A percentile compares a stretch with the other conserved stretches of the same genome.
Conservation (phyloP, 495 filamentous ascomycete species). For the Lophium mytilinum region DNA sequence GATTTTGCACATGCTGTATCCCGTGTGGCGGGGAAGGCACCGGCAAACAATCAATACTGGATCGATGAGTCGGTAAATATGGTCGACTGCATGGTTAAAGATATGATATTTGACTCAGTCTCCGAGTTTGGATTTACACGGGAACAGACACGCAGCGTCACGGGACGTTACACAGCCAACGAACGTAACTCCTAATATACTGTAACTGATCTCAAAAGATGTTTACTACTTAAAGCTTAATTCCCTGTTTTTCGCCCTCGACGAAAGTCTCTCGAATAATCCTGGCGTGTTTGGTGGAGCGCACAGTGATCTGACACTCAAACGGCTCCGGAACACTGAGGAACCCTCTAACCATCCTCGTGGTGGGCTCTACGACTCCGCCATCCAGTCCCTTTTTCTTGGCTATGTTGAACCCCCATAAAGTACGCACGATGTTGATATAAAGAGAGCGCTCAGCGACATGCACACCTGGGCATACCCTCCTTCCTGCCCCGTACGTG, state of each 20-base stretch:
- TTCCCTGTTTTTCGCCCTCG: conserved; percentile 17
- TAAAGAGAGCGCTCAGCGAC: conserved; percentile 22
- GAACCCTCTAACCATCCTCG: conserved; percentile 29
- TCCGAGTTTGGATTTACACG: no score
- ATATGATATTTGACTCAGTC: no score
- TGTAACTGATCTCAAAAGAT: not conserved
- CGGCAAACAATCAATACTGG: no score
- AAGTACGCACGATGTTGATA: conserved; percentile 15
- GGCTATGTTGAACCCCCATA: conserved; percentile 23
- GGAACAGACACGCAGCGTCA: no score
- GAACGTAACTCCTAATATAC: no score
- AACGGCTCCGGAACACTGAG: conserved; percentile 33
- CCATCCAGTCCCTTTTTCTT: conserved; percentile 15
- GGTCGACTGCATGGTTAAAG: no score
- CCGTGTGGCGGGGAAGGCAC: no score
- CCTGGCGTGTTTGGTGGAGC: conserved; percentile 28
- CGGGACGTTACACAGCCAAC: no score
- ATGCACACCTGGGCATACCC: conserved; percentile 22
- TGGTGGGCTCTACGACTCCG: conserved; percentile 15
- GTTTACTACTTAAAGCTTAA: conserved; percentile 4
- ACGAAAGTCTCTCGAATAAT: conserved; percentile 22
- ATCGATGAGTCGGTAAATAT: no score
- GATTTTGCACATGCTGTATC: no score
- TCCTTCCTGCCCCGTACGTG: conserved; percentile 19
- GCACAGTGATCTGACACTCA: conserved; percentile 29